These are phyloP conservation scores for Pseudocercospora vitis DNA, from an alignment of 2,329 filamentous ascomycete genomes.

Conservation along the genomic window DNA sequence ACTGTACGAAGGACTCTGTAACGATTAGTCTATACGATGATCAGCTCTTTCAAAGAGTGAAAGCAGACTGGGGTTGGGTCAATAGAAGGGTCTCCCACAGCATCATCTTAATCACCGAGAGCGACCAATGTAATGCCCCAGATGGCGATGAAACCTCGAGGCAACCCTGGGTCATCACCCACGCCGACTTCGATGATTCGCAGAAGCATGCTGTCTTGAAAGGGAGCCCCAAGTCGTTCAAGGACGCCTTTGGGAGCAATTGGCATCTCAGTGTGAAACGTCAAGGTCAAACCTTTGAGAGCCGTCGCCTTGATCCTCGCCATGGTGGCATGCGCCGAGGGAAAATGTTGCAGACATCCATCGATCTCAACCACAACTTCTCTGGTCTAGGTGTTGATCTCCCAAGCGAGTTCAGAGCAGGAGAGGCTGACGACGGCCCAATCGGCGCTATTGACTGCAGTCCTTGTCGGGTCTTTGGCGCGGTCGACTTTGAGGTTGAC, in stretches of 20 bases:
- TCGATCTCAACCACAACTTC: slow-evolving; percentile 16
- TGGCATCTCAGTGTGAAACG: slow-evolving; percentile 12
- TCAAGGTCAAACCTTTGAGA: slow-evolving; percentile 4
- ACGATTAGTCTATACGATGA: slow-evolving; percentile 3
- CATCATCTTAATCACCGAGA: slow-evolving; percentile 11
- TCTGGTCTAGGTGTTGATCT: slow-evolving; percentile 11
- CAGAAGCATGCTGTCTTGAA: slow-evolving; percentile 1
- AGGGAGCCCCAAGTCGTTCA: slow-evolving; percentile 1
- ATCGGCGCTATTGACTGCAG: slow-evolving; percentile 13
- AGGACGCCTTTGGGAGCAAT: slow-evolving; percentile 12
- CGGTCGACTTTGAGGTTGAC: slow-evolving; percentile 10
- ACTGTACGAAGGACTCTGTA: slow-evolving; percentile 4
- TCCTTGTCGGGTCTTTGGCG: slow-evolving; percentile 10
- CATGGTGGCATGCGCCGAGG: not conserved
- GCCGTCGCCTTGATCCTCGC: not conserved
- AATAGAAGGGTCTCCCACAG: not conserved
- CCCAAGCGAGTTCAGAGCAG: not conserved
- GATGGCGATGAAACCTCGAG: slow-evolving; percentile 8
- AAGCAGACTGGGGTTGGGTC: slow-evolving; percentile 11
- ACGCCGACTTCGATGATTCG: slow-evolving; percentile 8
- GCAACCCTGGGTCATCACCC: slow-evolving; percentile 5
- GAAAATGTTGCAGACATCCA: slow-evolving; percentile 3
- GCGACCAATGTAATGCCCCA: slow-evolving; percentile 8
- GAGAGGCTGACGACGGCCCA: not conserved
- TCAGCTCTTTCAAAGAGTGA: slow-evolving; percentile 10